A percentile compares a stretch with the other conserved stretches of the same genome.
Conservation (phyloP, 805 yeast species). For the Cyberlindnera petersonii region DNA sequence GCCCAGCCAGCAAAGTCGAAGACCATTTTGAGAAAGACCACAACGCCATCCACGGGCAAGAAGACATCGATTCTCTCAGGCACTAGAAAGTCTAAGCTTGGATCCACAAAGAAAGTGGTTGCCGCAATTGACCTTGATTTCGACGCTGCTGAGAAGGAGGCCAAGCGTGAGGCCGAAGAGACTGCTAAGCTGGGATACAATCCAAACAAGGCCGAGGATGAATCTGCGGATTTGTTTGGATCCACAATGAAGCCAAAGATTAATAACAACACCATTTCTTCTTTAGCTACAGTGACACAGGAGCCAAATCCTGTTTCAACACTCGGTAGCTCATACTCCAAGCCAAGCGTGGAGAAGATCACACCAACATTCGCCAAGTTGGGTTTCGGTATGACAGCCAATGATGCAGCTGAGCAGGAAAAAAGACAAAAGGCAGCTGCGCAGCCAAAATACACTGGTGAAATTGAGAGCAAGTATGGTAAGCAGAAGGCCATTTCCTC, state of each 20-base stretch:
- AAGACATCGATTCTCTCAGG: slow-evolving; percentile 48
- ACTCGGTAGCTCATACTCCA: slow-evolving; percentile 1
- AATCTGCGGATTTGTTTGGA: slow-evolving; percentile 11
- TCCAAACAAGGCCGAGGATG: slow-evolving; percentile 29
- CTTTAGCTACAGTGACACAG: slow-evolving; percentile 19
- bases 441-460: slow-evolving; percentile 67
- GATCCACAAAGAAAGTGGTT: slow-evolving; percentile 55
- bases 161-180: slow-evolving; percentile 77
- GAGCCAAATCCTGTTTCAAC: slow-evolving; percentile 17
- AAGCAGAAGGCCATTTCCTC: slow-evolving; percentile 92
- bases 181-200: slow-evolving; percentile 40
- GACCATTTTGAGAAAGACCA: slow-evolving; percentile 29
- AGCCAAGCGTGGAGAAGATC: slow-evolving; percentile 36
- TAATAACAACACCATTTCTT: slow-evolving; percentile 6
- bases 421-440: slow-evolving; percentile 43
- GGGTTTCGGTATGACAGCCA: slow-evolving; percentile 86
- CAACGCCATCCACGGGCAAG: slow-evolving; percentile 29
- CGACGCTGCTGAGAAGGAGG: slow-evolving; percentile 70
- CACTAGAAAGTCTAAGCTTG: slow-evolving; percentile 51
- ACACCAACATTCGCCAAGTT: slow-evolving; percentile 74
- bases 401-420: slow-evolving; percentile 48
- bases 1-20: slow-evolving; percentile 28
- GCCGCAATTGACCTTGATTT: slow-evolving; percentile 53
- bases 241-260: slow-evolving; percentile 13
- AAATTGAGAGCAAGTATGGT: slow-evolving; percentile 75